Evolutionary conservation across 2,329 filamentous ascomycete genomes (phyloP).

Genomic region (Onygenales sp.): DNA sequence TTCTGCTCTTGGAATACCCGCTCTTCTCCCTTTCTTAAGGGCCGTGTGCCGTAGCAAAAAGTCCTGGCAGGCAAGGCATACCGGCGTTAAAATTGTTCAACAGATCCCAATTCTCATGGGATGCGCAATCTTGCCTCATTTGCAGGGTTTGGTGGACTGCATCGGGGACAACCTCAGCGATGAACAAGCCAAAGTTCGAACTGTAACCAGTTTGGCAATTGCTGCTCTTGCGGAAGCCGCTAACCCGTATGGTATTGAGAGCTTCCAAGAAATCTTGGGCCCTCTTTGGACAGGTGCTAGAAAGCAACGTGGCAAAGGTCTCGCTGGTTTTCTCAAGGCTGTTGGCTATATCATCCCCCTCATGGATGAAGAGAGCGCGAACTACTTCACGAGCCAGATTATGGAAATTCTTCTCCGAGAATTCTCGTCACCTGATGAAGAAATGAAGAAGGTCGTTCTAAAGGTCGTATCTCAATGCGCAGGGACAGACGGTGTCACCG

Average conservation of each 20-base stretch:
- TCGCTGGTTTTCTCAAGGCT: slow-evolving; percentile 92
- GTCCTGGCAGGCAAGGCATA: slow-evolving; percentile 96
- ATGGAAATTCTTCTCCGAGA: slow-evolving; percentile 97
- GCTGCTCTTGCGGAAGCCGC: slow-evolving; percentile 92
- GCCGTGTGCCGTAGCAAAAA: slow-evolving; percentile 98
- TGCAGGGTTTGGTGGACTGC: slow-evolving; percentile 93
- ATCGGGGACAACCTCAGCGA: slow-evolving; percentile 94
- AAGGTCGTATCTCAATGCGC: slow-evolving; percentile 97
- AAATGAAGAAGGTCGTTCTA: slow-evolving; percentile 99
- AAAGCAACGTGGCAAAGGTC: slow-evolving; percentile 91
- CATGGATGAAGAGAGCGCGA: slow-evolving; percentile 99
- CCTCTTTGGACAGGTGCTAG: slow-evolving; percentile 93
- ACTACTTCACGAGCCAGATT: slow-evolving; percentile 97
- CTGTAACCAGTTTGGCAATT: slow-evolving; percentile 89
- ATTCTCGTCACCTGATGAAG: slow-evolving; percentile 93
- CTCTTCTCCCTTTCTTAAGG: slow-evolving; percentile 84
- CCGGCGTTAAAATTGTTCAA: slow-evolving; percentile 97
- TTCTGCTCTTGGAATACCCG: slow-evolving; percentile 89
- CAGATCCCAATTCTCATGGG: slow-evolving; percentile 99
- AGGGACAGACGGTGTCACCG: slow-evolving; percentile 87
- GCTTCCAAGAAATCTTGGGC: slow-evolving; percentile 95
- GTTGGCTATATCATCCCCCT: slow-evolving; percentile 97
- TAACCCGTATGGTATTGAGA: slow-evolving; percentile 97
- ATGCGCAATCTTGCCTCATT: slow-evolving; percentile 86
- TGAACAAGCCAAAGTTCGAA: slow-evolving; percentile 95